These are phyloP conservation scores for Penicillium sp. DNA, from an alignment of 2,329 filamentous ascomycete genomes.

Conservation along the genomic window DNA sequence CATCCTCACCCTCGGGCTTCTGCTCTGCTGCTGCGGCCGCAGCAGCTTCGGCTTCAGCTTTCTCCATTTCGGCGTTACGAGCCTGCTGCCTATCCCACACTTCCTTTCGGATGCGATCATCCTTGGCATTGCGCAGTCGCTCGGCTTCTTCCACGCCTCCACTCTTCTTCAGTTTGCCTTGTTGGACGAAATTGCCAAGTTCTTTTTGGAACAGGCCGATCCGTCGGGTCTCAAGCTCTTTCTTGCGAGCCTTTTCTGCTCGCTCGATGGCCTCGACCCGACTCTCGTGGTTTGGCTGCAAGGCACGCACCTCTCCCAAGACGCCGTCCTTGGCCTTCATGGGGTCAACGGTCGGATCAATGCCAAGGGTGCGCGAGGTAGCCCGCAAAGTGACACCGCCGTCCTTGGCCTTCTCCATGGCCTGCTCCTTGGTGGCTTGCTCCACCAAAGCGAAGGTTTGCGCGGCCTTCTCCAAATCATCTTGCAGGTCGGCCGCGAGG, in stretches of 20 bases:
- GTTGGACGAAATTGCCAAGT: conserved; percentile 75
- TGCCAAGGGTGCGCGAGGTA: conserved; percentile 50
- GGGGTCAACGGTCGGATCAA: conserved; percentile 60
- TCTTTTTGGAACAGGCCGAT: conserved; percentile 80
- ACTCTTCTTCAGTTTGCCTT: conserved; percentile 91
- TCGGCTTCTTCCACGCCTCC: conserved; percentile 94
- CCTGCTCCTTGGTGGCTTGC: conserved; percentile 96
- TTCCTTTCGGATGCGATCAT: conserved; percentile 79
- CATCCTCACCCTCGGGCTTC: conserved; percentile 10
- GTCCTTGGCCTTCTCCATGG: conserved; percentile 58
- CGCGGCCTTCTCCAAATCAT: conserved; percentile 89
- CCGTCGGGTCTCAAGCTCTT: conserved; percentile 73
- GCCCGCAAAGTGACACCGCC: conserved; percentile 42
- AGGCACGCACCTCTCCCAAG: conserved; percentile 83
- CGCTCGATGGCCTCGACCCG: conserved; percentile 92
- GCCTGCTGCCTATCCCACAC: conserved; percentile 55
- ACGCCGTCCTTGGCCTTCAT: conserved; percentile 83
- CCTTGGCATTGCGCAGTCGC: conserved; percentile 73
- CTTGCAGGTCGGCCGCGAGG: conserved; percentile 81
- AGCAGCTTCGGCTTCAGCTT: conserved; percentile 27
- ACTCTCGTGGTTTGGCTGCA: conserved; percentile 91
- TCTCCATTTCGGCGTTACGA: conserved; percentile 49
- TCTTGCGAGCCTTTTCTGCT: conserved; percentile 86
- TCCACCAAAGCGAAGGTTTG: conserved; percentile 94
- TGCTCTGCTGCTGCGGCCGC: conserved; percentile 23